Evolutionary conservation across 2,329 filamentous ascomycete genomes (phyloP).

Genomic region (Paraphoma chrysanthemicola): DNA sequence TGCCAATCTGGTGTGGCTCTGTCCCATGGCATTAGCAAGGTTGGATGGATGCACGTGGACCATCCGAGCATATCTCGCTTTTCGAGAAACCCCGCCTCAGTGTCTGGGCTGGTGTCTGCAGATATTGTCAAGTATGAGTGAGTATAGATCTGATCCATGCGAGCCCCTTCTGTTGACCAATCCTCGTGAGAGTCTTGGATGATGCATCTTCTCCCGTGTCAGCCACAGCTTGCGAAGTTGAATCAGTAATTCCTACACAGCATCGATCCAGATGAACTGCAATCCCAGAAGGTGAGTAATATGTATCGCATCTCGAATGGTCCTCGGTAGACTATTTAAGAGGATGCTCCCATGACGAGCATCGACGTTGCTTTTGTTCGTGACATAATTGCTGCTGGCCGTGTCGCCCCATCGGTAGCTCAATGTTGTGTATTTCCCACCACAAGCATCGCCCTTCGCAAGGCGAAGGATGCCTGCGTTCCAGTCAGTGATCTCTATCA

Average conservation of each 20-base stretch:
- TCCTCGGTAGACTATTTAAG: neutral
- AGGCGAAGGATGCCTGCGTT: neutral
- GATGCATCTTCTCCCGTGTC: neutral
- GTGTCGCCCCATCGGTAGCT: neutral
- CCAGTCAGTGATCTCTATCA: neutral
- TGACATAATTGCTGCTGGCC: neutral
- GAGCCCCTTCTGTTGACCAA: neutral
- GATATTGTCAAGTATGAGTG: neutral
- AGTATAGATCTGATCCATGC: neutral
- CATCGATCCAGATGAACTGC: neutral
- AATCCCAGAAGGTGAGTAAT: neutral
- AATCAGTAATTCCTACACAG: neutral
- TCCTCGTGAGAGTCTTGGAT: neutral
- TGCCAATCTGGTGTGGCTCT: neutral
- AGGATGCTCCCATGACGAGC: neutral
- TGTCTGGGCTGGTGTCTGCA: neutral
- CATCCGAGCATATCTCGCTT: neutral
- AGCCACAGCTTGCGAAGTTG: neutral
- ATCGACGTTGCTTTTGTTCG: neutral
- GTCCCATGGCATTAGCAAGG: neutral
- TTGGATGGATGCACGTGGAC: neutral
- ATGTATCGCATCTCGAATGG: neutral
- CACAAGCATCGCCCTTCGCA: neutral
- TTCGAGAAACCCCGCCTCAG: neutral
- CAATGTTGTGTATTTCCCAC: neutral